Percentiles rank a stretch among this genome's conserved stretches.
Evolutionary conservation across 257 asterid genomes (phyloP).

Genomic region (Nicotiana otophora): DNA sequence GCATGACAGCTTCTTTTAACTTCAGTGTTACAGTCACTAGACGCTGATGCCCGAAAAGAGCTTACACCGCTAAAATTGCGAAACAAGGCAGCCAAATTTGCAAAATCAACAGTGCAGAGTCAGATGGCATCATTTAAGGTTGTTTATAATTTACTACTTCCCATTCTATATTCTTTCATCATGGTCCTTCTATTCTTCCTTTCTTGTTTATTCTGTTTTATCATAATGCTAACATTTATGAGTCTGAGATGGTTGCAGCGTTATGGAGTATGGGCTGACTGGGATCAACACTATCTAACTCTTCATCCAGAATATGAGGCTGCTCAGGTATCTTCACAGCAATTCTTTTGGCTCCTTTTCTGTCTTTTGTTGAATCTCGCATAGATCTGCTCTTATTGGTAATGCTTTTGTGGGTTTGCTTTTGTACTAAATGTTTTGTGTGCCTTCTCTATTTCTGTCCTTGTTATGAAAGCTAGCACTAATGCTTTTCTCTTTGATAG

Average conservation of each 20-base stretch:
- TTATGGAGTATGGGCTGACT: constrained; percentile 91
- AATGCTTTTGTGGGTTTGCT: background rate
- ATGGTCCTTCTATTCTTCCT: constrained; percentile 14
- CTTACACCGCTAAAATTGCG: constrained; percentile 90
- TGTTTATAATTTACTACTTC: constrained; percentile 3
- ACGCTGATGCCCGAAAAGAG: constrained; percentile 81
- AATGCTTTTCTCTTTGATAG: background rate
- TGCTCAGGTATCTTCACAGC: constrained; percentile 72
- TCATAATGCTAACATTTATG: constrained; percentile 15
- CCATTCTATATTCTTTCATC: background rate
- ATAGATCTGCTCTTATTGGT: background rate
- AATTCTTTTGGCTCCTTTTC: background rate
- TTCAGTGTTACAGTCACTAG: constrained; percentile 94
- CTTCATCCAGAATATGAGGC: constrained; percentile 99
- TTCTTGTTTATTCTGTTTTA: background rate
- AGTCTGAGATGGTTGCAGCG: constrained; percentile 44
- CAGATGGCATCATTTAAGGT: constrained; percentile 99
- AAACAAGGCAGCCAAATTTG: constrained; percentile 91
- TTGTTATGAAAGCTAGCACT: background rate
- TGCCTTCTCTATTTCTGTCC: background rate
- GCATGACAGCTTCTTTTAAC: constrained; percentile 29
- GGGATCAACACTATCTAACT: constrained; percentile 96
- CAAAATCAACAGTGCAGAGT: constrained; percentile 77
- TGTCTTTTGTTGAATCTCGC: background rate
- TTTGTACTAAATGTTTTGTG: background rate